A percentile compares a stretch with the other conserved stretches of the same genome.
Conservation (phyloP, 2,329 filamentous ascomycete species). For the Botrytis galanthina region DNA sequence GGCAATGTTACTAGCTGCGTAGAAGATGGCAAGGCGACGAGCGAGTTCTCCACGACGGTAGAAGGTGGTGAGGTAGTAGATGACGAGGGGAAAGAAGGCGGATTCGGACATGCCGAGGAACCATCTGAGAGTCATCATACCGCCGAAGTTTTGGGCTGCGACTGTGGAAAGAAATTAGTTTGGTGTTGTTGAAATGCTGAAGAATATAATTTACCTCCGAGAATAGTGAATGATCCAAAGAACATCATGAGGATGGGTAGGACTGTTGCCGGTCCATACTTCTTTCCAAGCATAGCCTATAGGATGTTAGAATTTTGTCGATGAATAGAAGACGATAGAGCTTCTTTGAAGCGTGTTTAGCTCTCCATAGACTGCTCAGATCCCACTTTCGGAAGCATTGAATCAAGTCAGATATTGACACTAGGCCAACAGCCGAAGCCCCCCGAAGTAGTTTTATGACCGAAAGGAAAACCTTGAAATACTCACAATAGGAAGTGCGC, state of each 20-base stretch:
- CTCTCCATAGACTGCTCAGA: background rate
- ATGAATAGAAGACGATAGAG: background rate
- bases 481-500: constrained; percentile 57
- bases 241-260: constrained; percentile 66
- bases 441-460: background rate
- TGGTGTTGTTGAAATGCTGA: background rate
- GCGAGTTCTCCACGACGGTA: constrained; percentile 71
- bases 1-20: constrained; percentile 38
- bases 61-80: constrained; percentile 58
- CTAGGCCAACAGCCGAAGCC: background rate
- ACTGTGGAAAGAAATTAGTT: constrained; percentile 35
- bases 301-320: constrained; percentile 8
- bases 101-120: constrained; percentile 63
- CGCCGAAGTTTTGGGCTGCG: constrained; percentile 57
- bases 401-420: background rate
- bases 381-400: background rate
- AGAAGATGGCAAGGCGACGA: constrained; percentile 69
- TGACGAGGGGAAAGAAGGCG: constrained; percentile 68
- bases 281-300: constrained; percentile 61
- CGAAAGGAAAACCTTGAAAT: background rate
- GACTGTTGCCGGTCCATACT: constrained; percentile 61
- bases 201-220: constrained; percentile 22
- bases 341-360: background rate
- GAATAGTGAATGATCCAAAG: constrained; percentile 64
- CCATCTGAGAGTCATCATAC: constrained; percentile 66